Conservation (phyloP, 768 basidiomycete genomes). For the Termitomyces sp. region DNA sequence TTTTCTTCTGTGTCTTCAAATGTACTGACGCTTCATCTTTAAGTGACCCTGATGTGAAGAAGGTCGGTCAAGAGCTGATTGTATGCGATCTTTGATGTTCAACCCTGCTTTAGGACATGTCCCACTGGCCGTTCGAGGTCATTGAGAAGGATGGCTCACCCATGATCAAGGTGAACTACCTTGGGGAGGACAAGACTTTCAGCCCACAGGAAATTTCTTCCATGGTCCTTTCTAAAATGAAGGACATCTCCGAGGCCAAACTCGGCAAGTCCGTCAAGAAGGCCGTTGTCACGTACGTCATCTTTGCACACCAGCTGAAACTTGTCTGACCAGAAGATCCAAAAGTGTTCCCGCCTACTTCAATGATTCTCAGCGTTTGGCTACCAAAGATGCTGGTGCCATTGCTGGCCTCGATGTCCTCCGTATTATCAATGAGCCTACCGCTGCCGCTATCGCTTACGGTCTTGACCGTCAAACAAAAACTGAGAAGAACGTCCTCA, state of each 20-base stretch:
- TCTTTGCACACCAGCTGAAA: conserved; percentile 3
- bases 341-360: conserved; percentile 94
- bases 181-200: conserved; percentile 92
- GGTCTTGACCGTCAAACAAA: conserved; percentile 95
- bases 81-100: conserved; percentile 7
- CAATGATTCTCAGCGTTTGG: conserved; percentile 99
- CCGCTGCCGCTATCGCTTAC: conserved; percentile 98
- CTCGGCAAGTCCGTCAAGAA: conserved; percentile 98
- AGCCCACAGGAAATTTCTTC: conserved; percentile 99
- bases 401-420: conserved; percentile 98
- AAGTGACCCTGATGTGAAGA: conserved; percentile 91
- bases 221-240: conserved; percentile 99
- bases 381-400: conserved; percentile 98
- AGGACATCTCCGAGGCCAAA: conserved; percentile 99
- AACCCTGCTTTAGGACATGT: conserved; percentile 65
- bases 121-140: conserved; percentile 97
- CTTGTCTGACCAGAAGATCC: not conserved
- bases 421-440: conserved; percentile 99
- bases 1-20: conserved; percentile 1
- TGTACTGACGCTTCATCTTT: conserved; percentile 5
- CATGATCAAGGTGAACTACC: conserved; percentile 93
- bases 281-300: conserved; percentile 91
- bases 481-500: conserved; percentile 95
- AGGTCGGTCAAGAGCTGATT: conserved; percentile 38
- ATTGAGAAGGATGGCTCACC: conserved; percentile 97